Evolutionary conservation across 495 filamentous ascomycete species (phyloP).

Genomic region (Aspergillus hancockii): DNA sequence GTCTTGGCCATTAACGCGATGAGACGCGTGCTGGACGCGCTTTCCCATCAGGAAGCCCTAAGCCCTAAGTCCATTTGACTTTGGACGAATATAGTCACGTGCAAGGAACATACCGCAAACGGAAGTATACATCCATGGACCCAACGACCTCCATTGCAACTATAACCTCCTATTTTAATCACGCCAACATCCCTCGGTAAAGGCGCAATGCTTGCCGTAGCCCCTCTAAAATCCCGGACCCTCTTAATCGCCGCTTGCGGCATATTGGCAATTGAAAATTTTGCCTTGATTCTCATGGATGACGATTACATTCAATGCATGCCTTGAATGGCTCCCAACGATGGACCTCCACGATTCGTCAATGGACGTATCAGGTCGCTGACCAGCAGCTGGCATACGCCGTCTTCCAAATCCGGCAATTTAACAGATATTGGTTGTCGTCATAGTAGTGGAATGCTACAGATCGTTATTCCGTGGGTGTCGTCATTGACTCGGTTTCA

Average conservation of each 20-base stretch:
- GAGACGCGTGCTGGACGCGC: conserved; percentile 23
- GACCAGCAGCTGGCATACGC: background rate
- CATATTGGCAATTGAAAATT: background rate
- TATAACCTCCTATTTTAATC: background rate
- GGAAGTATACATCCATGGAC: conserved; percentile 3
- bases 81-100: conserved; percentile 6
- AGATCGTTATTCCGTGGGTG: no score
- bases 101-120: conserved; percentile 19
- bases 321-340: background rate
- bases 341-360: background rate
- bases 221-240: background rate
- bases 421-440: background rate
- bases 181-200: background rate
- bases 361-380: background rate
- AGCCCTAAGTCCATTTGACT: background rate
- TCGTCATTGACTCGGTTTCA: background rate
- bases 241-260: conserved; percentile 16
- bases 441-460: background rate
- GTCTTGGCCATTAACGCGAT: conserved; percentile 28
- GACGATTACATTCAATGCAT: conserved; percentile 15
- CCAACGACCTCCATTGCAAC: no score
- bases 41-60: conserved; percentile 8
- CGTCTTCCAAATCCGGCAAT: conserved; percentile 8
- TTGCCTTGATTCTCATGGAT: conserved; percentile 9
- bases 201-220: background rate